Conservation (phyloP, 495 filamentous ascomycete species). For the Tuber microsphaerosporum region DNA sequence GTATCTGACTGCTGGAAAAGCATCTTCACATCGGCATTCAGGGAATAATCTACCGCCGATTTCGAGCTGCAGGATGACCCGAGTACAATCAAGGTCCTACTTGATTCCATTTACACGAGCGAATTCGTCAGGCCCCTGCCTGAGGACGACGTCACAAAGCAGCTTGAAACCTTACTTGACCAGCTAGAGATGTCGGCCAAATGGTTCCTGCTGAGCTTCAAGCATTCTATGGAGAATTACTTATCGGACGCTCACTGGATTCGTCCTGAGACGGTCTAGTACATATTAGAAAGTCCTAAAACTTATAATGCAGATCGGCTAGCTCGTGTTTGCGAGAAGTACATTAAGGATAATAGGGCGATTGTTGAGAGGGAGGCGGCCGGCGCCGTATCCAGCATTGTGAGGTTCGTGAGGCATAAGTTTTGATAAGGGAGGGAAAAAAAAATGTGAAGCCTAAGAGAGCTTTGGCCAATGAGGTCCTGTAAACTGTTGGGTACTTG, state of each 20-base stretch:
- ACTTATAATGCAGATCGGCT: conserved; percentile 5
- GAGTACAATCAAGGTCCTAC: conserved; percentile 10
- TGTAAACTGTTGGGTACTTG: too few species aligned
- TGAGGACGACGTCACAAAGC: background rate
- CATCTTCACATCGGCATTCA: conserved; percentile 10
- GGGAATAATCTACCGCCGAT: background rate
- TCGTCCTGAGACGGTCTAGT: conserved; percentile 23
- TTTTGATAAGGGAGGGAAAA: too few species aligned
- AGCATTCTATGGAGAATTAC: conserved; percentile 15
- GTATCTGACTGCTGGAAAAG: background rate
- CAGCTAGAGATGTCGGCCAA: conserved; percentile 7
- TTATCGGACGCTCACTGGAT: conserved; percentile 19
- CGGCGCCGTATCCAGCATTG: too few species aligned
- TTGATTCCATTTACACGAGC: conserved; percentile 26
- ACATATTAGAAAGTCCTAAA: conserved; percentile 6
- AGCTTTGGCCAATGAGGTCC: too few species aligned
- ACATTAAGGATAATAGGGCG: conserved; percentile 12
- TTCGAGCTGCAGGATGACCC: background rate
- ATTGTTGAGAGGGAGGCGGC: conserved; percentile 22
- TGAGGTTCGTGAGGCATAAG: too few species aligned
- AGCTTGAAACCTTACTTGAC: conserved; percentile 7
- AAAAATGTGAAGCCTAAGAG: too few species aligned
- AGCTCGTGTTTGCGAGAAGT: conserved; percentile 10
- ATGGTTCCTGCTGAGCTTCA: conserved; percentile 20
- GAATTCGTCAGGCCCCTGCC: conserved; percentile 8